A percentile compares a stretch with the other conserved stretches of the same genome.
These are phyloP conservation scores for Pleurotus tuoliensis DNA, from an alignment of 768 basidiomycete species.

Conservation along the genomic window DNA sequence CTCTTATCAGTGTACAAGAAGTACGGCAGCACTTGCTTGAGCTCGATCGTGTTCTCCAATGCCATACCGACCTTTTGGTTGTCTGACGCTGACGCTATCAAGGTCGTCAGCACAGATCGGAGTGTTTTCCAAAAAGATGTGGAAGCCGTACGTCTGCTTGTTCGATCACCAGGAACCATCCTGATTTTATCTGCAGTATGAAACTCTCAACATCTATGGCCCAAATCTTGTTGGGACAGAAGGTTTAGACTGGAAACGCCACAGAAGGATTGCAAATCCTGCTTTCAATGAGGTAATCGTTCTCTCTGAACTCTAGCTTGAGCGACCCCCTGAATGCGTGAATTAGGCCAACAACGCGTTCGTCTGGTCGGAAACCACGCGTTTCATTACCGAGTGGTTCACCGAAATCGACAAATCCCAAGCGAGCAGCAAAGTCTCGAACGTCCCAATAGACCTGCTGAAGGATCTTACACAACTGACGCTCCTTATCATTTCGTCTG, in stretches of 20 bases:
- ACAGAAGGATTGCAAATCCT: conserved; percentile 39
- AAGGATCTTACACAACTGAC: conserved; percentile 21
- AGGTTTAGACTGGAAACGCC: conserved; percentile 44
- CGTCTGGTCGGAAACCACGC: conserved; percentile 44
- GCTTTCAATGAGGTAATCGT: conserved; percentile 44
- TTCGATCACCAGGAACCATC: background rate
- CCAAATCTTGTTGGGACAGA: conserved; percentile 38
- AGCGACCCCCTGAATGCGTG: background rate
- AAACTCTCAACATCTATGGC: conserved; percentile 42
- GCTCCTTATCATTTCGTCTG: conserved; percentile 25
- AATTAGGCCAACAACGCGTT: conserved; percentile 37
- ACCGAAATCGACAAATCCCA: conserved; percentile 24
- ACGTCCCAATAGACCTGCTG: conserved; percentile 18
- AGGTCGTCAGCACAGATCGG: conserved; percentile 27
- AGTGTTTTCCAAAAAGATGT: conserved; percentile 36
- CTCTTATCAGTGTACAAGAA: conserved; percentile 29
- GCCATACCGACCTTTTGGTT: conserved; percentile 35
- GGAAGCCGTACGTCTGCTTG: conserved; percentile 23
- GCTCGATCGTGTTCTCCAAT: conserved; percentile 28
- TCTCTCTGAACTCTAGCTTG: background rate
- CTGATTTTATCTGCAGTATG: conserved; percentile 23
- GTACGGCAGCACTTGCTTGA: conserved; percentile 34
- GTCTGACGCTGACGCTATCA: conserved; percentile 39
- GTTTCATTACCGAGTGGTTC: conserved; percentile 39
- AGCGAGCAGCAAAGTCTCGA: background rate